Conservation (phyloP, 192 early-diverging fungal genomes). For the Pilaira anomala region DNA sequence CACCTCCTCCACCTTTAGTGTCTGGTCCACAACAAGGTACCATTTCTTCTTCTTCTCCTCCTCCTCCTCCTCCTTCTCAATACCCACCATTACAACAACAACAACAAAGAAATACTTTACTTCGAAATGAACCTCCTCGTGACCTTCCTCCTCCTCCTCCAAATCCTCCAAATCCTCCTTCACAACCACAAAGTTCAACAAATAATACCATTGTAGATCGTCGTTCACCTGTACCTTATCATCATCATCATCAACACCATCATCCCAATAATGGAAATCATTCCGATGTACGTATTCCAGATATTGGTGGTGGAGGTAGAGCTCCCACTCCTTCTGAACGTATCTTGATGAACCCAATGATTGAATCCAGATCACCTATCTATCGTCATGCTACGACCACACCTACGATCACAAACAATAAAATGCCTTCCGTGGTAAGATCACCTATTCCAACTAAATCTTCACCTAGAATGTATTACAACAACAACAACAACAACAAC, state of each 20-base stretch:
- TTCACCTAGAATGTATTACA: neutral
- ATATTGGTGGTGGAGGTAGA: constrained; percentile 29
- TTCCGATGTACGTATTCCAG: constrained; percentile 30
- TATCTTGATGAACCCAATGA: constrained; percentile 33
- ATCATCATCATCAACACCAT: neutral
- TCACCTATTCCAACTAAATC: constrained; percentile 10
- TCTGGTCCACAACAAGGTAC: constrained; percentile 9
- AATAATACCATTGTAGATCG: neutral
- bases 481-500: neutral
- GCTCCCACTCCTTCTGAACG: constrained; percentile 34
- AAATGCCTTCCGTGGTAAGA: constrained; percentile 9
- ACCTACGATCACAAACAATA: neutral
- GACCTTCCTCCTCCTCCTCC: neutral
- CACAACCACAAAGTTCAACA: neutral
- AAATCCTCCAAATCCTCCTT: neutral
- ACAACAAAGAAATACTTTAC: neutral
- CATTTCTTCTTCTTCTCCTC: neutral
- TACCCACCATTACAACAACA: constrained; percentile 5
- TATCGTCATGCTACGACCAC: neutral
- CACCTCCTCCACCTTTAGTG: constrained; percentile 11
- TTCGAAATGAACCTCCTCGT: neutral
- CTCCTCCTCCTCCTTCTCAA: neutral
- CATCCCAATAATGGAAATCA: neutral
- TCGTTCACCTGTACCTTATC: neutral
- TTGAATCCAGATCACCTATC: neutral